Evolutionary conservation across 176 grass and related monocot species (phyloP), one percentile per base, ranked within the genome.

Genomic region (Hsuehochloa calcarea): DNA sequence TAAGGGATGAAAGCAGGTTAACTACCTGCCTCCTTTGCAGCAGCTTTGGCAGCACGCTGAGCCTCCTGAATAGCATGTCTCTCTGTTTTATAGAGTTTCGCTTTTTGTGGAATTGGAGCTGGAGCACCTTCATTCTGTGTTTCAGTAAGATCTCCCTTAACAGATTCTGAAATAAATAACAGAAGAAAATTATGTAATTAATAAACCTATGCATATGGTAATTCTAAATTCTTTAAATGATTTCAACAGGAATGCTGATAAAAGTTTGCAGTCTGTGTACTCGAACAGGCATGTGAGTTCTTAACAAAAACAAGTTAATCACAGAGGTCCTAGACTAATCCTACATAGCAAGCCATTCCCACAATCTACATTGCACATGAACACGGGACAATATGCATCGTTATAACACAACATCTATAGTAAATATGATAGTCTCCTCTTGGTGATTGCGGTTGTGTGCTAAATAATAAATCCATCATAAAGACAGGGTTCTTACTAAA

Each of bases 51-150:
- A 83, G 89, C 89, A 83, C 89, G 84, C 62, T 90, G 84, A 79
- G 89, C 79, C 74, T 87, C 89, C 67, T 90, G 84, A 79, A 90
- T 78, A 40, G 89, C 89, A 68, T 79, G 88, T 68, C 88, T 83
- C 84, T 90, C 88, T 73, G 84, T 79, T 78, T 87, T 87, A 25
- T 91, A 90, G 73, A 85, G 86, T 88, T 95, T 98, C 70, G 84
- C 86, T 70, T 99, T 98, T 65, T 83, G 87, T 73, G 82, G 38
- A 67, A 72, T 87, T 50, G 88, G 63, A 14, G 15, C 8, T n/a
- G 67, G 80, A n/a, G 68, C 79, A 73, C 74, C 74, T 17, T 79
- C 84, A 29, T 79, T 90, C 49, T 15, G 44, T 46, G 43, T 20
- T 86, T 86, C 79, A 73, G 56, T 47, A 66, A 90, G 81, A 87